Conservation (phyloP, 345 rosid species). For the Eucalyptus rudis region DNA sequence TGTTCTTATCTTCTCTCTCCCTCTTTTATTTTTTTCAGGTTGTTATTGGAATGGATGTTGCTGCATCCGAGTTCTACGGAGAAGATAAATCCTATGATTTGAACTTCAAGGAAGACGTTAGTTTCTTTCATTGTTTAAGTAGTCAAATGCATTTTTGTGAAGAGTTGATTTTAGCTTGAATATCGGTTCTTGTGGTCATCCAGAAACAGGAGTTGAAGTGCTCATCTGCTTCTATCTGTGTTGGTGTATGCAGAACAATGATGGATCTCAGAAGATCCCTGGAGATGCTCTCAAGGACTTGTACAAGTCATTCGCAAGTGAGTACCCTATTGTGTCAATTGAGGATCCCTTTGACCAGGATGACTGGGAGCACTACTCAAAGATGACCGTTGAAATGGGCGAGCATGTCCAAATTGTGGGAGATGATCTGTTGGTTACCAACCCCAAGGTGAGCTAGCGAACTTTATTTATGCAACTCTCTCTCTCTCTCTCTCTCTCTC, state of each 20-base stretch:
- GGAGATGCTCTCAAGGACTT: slow-evolving; percentile 79
- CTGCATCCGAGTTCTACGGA: slow-evolving; percentile 91
- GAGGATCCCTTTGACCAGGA: slow-evolving; percentile 99
- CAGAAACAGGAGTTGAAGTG: background rate
- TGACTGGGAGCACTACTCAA: slow-evolving; percentile 84
- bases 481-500: background rate
- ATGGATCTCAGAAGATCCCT: slow-evolving; percentile 82
- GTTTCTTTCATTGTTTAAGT: background rate
- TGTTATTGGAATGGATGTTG: slow-evolving; percentile 99
- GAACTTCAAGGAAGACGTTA: slow-evolving; percentile 82
- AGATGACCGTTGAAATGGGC: slow-evolving; percentile 76
- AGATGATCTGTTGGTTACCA: slow-evolving; percentile 95
- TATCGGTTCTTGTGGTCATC: background rate
- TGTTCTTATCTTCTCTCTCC: background rate
- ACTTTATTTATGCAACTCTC: background rate
- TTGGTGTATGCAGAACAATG: slow-evolving; percentile 41
- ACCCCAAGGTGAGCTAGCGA: slow-evolving; percentile 57
- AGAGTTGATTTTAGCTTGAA: background rate
- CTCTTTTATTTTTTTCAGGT: slow-evolving; percentile 23
- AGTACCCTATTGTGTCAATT: slow-evolving; percentile 92
- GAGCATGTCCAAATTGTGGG: slow-evolving; percentile 81
- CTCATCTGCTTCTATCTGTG: background rate
- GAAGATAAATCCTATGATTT: slow-evolving; percentile 72
- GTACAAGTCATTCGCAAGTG: slow-evolving; percentile 76
- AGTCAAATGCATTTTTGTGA: background rate